Percentiles rank a stretch among this genome's conserved stretches.
Evolutionary conservation across 73 alveolate genomes (phyloP).

Genomic region (Tetrahymena thermophila): DNA sequence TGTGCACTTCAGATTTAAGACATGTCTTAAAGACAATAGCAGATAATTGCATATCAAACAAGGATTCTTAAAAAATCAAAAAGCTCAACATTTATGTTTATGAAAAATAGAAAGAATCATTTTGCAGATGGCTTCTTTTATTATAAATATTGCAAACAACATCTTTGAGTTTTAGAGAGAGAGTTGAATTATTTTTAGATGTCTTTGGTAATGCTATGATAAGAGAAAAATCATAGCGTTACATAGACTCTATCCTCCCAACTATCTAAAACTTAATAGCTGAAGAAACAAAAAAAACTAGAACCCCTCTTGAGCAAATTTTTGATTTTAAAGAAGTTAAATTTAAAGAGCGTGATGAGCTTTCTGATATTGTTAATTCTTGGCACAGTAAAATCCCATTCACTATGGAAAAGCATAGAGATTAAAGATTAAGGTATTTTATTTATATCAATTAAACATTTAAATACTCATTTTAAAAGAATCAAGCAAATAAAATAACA

Average conservation of each 20-base stretch:
- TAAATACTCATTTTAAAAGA: too few relatives aligned
- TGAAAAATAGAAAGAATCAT: constrained; percentile 22
- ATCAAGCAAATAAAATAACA: too few relatives aligned
- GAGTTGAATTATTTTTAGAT: constrained; percentile 90
- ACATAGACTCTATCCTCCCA: constrained; percentile 65
- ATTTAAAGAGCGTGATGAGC: constrained; percentile 89
- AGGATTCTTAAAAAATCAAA: background rate
- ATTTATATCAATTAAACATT: too few relatives aligned
- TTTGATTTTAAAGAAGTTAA: constrained; percentile 67
- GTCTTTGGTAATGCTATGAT: constrained; percentile 87
- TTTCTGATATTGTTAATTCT: constrained; percentile 62
- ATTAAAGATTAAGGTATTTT: background rate
- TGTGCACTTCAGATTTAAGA: background rate
- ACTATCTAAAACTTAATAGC: constrained; percentile 72
- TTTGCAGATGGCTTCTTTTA: constrained; percentile 31
- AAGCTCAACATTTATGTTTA: constrained; percentile 33
- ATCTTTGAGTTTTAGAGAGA: constrained; percentile 55
- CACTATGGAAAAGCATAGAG: background rate
- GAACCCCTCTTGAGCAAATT: constrained; percentile 55
- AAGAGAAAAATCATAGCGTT: constrained; percentile 82
- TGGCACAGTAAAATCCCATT: background rate
- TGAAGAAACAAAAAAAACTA: constrained; percentile 66
- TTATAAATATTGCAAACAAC: constrained; percentile 9
- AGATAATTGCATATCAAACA: background rate
- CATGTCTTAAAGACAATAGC: background rate